Evolutionary conservation across 768 basidiomycete genomes (phyloP).

Genomic region (Hygrocybe coccinea): DNA sequence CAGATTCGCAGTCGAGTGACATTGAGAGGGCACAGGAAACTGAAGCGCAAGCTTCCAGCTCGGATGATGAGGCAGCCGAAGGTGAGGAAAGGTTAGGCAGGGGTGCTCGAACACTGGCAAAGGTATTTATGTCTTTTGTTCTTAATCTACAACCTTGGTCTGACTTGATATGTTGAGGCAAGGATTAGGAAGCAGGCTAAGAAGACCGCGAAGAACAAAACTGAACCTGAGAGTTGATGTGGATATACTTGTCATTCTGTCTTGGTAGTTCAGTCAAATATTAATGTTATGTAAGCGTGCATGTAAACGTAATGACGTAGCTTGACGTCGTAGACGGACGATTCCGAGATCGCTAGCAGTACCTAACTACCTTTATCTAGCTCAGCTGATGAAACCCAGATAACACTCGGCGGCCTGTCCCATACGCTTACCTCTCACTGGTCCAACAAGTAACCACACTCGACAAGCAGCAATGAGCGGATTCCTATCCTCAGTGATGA

Average conservation of each 20-base stretch:
- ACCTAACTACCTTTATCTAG: background rate
- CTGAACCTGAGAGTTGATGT: background rate
- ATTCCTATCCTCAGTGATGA: too few species aligned
- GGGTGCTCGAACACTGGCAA: conserved; percentile 37
- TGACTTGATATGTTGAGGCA: conserved; percentile 1
- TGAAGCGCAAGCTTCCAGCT: conserved; percentile 19
- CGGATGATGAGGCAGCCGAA: conserved; percentile 25
- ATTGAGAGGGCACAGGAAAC: conserved; percentile 34
- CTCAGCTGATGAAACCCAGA: background rate
- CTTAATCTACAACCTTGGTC: background rate
- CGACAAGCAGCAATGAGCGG: too few species aligned
- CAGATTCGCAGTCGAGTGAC: conserved; percentile 35
- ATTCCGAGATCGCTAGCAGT: background rate
- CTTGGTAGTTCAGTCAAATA: too few species aligned
- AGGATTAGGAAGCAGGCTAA: conserved; percentile 4
- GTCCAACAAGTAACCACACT: too few species aligned
- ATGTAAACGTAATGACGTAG: too few species aligned
- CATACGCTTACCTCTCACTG: too few species aligned
- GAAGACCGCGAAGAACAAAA: background rate
- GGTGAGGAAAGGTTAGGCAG: conserved; percentile 36
- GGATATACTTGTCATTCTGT: background rate
- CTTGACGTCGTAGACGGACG: too few species aligned
- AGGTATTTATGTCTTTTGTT: conserved; percentile 27
- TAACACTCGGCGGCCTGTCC: too few species aligned
- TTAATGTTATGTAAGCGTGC: too few species aligned